Base-by-base conservation (phyloP, 352 stramenopile genomes). In the Thalassiosira livingstoniorum region DNA sequence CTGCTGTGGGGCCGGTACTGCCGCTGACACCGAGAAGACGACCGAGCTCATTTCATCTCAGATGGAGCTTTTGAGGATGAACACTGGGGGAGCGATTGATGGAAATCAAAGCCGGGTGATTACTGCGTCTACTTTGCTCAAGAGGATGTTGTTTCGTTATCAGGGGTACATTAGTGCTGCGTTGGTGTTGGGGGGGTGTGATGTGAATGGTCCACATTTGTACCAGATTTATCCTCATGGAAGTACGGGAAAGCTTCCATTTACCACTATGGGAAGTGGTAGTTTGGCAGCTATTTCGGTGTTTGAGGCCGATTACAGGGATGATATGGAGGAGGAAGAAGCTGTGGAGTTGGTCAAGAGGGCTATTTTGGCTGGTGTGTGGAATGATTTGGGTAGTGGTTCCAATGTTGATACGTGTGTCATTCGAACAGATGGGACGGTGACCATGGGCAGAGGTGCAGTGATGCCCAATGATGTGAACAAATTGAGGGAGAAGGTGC, bases 221-320 rank as follows among this genome's bases (percentile, higher is more conserved):
- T 99, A 99, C 93, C 98, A 98, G 55, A 98, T 99, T 82, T 98
- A 98, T 91, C 97, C 98, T 0, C 97, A 99, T 91, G 98, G 98
- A 85, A 91, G 92, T 76, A 99, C 97, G 47, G 95, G 97, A 74
- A 98, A 98, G 87, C 83, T 99, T 31, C 97, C 97, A 4, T 99
- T 98, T 84, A 97, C 98, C 79, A 99, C 97, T 35, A 99, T 99
- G 97, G 98, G 98, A 60, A 98, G 93, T n/a, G 98, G 98, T 61
- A 98, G 92, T 81, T 87, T 99, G n/a, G 97, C 97, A 0, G 98
- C 98, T 65, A 99, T 99, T 97, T 94, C 95, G 29, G 95, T 99
- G 32, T 98, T 99, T 75, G 97, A 99, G 51, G 45, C 71, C 4
- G 89, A 91, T 32, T 99, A 98, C 93, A 96, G 96, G 72, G 97